phyloP scores from a whole-genome alignment of 208 protist species.

The Wallacemonas sp. region DNA sequence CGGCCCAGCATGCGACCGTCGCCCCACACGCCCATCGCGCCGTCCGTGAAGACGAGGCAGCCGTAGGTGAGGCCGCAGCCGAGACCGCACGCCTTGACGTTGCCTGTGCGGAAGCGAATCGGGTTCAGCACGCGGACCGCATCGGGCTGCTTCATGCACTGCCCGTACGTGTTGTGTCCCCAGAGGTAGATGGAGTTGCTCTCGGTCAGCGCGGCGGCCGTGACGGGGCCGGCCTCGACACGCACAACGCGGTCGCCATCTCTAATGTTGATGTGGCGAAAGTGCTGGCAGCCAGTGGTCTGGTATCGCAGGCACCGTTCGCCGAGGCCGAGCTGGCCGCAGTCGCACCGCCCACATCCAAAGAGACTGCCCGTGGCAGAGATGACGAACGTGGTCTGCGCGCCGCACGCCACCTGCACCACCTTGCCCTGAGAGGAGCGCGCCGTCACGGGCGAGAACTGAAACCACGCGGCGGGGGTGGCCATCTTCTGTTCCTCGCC shows the following conservation, averaged over 20 bases:
- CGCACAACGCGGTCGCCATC: constrained; percentile 35
- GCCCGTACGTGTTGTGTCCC: constrained; percentile 76
- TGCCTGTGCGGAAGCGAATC: constrained; percentile 30
- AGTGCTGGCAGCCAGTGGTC: constrained; percentile 16
- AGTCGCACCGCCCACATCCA: constrained; percentile 42
- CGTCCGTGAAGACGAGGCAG: constrained; percentile 47
- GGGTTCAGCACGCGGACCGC: constrained; percentile 24
- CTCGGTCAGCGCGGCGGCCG: constrained; percentile 38
- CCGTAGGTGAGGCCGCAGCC: constrained; percentile 58
- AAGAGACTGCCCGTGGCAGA: constrained; percentile 32
- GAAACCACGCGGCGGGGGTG: not conserved
- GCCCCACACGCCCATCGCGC: constrained; percentile 64
- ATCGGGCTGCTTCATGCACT: constrained; percentile 48
- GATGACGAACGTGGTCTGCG: constrained; percentile 37
- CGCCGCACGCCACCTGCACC: constrained; percentile 28
- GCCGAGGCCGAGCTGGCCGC: constrained; percentile 56
- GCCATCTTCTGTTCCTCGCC: not conserved
- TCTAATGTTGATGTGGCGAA: constrained; percentile 34
- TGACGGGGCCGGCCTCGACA: constrained; percentile 44
- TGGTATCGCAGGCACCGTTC: constrained; percentile 17
- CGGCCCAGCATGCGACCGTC: constrained; percentile 46
- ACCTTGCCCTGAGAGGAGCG: not conserved
- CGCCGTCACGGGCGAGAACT: not conserved
- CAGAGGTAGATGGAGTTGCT: constrained; percentile 56
- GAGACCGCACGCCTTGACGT: constrained; percentile 34